Percentiles rank a stretch among this genome's conserved stretches.
These are phyloP conservation scores for Ceratobasidium papillatum DNA, from an alignment of 1,284 basidiomycete genomes.

Conservation along the genomic window DNA sequence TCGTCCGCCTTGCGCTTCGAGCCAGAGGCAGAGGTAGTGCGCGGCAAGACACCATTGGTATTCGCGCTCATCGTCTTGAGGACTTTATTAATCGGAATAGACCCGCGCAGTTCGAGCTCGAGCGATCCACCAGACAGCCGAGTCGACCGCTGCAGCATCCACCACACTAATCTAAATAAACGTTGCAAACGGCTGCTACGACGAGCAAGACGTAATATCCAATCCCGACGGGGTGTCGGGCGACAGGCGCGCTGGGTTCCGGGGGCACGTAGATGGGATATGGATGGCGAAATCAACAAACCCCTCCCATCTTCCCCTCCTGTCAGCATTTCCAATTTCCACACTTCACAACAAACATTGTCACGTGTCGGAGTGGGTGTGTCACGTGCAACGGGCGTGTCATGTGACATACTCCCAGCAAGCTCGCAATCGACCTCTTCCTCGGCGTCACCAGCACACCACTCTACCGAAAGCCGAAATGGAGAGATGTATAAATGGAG, in stretches of 20 bases:
- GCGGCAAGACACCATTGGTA: slow-evolving; percentile 7
- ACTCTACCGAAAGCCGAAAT: background rate
- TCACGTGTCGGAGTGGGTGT: too few relatives aligned
- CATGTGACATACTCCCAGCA: slow-evolving; percentile 28
- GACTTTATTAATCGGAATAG: slow-evolving; percentile 5
- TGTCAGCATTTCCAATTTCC: slow-evolving; percentile 3
- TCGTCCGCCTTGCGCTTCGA: slow-evolving; percentile 35
- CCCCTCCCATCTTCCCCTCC: background rate
- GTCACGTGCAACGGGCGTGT: slow-evolving; percentile 6
- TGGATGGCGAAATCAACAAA: background rate
- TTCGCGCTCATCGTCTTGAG: slow-evolving; percentile 35
- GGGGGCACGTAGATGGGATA: background rate
- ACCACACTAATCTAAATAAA: background rate
- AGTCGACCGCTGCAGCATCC: slow-evolving; percentile 18
- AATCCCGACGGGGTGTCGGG: slow-evolving; percentile 16
- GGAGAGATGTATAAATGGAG: background rate
- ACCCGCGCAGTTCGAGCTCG: slow-evolving; percentile 26
- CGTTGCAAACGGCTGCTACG: background rate
- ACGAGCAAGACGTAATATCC: background rate
- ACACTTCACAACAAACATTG: slow-evolving; percentile 35
- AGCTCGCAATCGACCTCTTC: slow-evolving; percentile 31
- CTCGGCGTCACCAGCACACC: slow-evolving; percentile 29
- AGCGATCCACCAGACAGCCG: slow-evolving; percentile 30
- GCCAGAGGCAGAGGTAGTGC: slow-evolving; percentile 9
- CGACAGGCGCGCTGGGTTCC: slow-evolving; percentile 25